A percentile compares a stretch with the other conserved stretches of the same genome.
Conservation (phyloP, 768 basidiomycete genomes). For the Termitomyces sp. region DNA sequence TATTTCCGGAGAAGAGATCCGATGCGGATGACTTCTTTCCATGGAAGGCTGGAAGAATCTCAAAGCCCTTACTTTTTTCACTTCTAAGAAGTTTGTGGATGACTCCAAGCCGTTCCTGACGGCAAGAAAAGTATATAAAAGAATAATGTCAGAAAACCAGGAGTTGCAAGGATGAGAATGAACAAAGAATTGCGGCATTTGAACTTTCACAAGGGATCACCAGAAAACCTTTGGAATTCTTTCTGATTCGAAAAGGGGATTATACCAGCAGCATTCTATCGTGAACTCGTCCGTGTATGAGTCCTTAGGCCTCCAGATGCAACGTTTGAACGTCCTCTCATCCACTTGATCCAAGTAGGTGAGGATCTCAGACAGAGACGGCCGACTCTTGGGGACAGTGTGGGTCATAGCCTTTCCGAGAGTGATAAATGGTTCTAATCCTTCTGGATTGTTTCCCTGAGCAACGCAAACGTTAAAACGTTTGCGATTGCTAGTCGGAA, state of each 20-base stretch:
- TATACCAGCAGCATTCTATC: background rate
- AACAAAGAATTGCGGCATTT: background rate
- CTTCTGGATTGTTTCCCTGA: background rate
- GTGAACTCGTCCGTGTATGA: background rate
- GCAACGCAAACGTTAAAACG: background rate
- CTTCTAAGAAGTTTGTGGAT: background rate
- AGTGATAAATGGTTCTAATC: background rate
- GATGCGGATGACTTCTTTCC: background rate
- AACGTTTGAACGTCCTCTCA: background rate
- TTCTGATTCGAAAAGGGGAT: background rate
- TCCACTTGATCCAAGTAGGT: background rate
- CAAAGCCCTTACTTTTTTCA: background rate
- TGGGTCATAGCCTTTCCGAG: background rate
- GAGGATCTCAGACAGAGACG: background rate
- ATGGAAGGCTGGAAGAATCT: background rate
- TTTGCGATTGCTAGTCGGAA: background rate
- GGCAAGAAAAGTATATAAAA: too few relatives aligned
- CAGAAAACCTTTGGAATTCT: background rate
- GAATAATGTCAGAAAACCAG: background rate
- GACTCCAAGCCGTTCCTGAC: background rate
- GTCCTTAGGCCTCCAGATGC: background rate
- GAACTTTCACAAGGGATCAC: background rate
- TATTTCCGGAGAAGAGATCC: background rate
- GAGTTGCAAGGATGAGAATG: background rate
- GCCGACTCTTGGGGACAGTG: background rate